These are phyloP conservation scores for Lasiosphaeria miniovina DNA, from an alignment of 495 filamentous ascomycete species.

Conservation along the genomic window DNA sequence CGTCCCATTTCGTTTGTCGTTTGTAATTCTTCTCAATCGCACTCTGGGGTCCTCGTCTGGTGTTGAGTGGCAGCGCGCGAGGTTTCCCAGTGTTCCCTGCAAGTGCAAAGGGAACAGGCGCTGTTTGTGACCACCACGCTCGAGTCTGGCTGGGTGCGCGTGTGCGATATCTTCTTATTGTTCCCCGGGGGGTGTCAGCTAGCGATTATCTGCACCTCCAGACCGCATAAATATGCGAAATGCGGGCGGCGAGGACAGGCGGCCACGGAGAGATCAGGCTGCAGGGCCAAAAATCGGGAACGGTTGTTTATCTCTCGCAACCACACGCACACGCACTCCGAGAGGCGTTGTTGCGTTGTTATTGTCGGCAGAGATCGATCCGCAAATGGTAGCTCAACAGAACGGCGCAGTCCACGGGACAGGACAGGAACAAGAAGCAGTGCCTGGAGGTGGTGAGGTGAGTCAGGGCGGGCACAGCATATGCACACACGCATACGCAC, in stretches of 20 bases:
- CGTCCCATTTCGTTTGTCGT: conserved; percentile 5
- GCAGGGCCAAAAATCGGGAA: conserved; percentile 11
- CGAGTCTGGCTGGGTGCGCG: not conserved
- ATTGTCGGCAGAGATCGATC: not conserved
- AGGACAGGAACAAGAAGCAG: too few relatives aligned
- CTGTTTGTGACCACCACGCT: not conserved
- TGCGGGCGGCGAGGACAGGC: not conserved
- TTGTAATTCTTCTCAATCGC: conserved; percentile 1
- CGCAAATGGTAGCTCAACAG: not conserved
- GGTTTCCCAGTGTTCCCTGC: too few relatives aligned
- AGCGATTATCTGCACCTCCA: too few relatives aligned
- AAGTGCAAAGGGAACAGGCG: not conserved
- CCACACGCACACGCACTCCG: not conserved
- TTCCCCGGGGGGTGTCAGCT: not conserved
- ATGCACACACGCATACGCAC: too few relatives aligned
- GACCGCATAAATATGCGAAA: conserved; percentile 18
- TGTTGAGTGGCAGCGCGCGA: not conserved
- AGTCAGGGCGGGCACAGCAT: too few relatives aligned
- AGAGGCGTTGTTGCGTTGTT: not conserved
- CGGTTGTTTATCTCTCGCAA: not conserved
- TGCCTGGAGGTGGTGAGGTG: too few relatives aligned
- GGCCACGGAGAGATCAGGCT: conserved; percentile 12
- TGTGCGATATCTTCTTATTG: not conserved
- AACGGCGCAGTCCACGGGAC: not conserved
- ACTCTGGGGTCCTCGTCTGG: not conserved